Percentiles rank a stretch among this genome's conserved stretches.
These are phyloP conservation scores for Neonothopanus nambi DNA, from an alignment of 1,284 basidiomycete genomes.

Conservation along the genomic window DNA sequence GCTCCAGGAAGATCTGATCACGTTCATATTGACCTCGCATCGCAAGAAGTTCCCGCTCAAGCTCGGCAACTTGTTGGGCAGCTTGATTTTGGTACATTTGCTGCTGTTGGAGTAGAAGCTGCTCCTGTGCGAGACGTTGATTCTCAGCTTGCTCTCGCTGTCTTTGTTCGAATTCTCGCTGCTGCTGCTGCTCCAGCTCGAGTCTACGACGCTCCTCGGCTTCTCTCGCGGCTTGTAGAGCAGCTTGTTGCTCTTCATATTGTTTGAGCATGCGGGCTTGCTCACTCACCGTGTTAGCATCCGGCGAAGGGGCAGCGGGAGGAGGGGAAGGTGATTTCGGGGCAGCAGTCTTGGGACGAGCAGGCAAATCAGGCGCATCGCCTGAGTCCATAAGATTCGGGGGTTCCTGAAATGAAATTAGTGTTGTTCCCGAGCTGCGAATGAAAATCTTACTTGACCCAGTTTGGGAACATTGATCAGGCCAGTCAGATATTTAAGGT, in stretches of 20 bases:
- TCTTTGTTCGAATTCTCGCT: constrained; percentile 88
- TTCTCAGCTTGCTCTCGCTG: constrained; percentile 88
- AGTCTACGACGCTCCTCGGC: constrained; percentile 79
- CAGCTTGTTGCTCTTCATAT: constrained; percentile 94
- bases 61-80: constrained; percentile 69
- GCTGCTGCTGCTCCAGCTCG: constrained; percentile 81
- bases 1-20: constrained; percentile 96
- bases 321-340: constrained; percentile 60
- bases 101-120: constrained; percentile 78
- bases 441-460: constrained; percentile 64
- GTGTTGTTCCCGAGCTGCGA: background rate
- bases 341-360: constrained; percentile 71
- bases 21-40: constrained; percentile 98
- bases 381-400: constrained; percentile 89
- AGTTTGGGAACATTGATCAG: constrained; percentile 96
- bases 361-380: constrained; percentile 84
- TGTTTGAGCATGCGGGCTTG: constrained; percentile 95
- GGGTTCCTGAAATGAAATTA: constrained; percentile 67
- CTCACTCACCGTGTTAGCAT: constrained; percentile 81
- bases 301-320: constrained; percentile 68
- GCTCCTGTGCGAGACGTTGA: constrained; percentile 88
- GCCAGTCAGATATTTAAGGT: constrained; percentile 93
- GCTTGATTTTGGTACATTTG: constrained; percentile 75
- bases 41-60: constrained; percentile 88
- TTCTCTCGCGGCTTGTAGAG: constrained; percentile 78